These are phyloP conservation scores for Exophiala oligosperma DNA, from an alignment of 2,329 filamentous ascomycete species.

Conservation along the genomic window DNA sequence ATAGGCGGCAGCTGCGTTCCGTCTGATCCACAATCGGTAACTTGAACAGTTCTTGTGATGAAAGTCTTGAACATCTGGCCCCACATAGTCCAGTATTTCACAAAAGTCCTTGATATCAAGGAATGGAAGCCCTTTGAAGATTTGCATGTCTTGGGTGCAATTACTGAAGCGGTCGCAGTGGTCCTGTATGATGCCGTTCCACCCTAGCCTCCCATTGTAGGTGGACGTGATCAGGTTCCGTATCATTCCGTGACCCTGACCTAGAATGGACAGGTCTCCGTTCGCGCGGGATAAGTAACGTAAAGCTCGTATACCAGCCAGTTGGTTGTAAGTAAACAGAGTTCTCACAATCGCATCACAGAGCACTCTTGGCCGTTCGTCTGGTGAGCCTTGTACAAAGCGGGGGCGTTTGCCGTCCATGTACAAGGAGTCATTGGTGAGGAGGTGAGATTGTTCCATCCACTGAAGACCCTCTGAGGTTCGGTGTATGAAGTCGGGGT, in stretches of 20 bases:
- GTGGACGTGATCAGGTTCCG: not conserved
- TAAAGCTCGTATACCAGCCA: constrained; percentile 2
- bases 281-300: constrained; percentile 1
- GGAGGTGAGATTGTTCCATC: constrained; percentile 1
- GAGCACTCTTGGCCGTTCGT: not conserved
- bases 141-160: not conserved
- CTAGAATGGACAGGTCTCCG: not conserved
- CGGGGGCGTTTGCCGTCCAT: constrained; percentile 2
- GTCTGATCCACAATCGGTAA: no score
- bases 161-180: constrained; percentile 1
- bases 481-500: not conserved
- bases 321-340: constrained; percentile 4
- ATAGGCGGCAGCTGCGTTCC: no score
- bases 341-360: not conserved
- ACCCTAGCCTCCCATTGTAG: not conserved
- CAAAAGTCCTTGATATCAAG: not conserved
- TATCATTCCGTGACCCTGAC: not conserved
- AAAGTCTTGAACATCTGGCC: not conserved
- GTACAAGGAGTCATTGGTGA: constrained; percentile 2
- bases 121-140: not conserved
- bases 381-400: not conserved
- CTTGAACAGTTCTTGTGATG: no score
- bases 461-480: not conserved
- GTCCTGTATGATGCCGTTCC: constrained; percentile 1
- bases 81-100: not conserved